phyloP scores from a whole-genome alignment of 352 stramenopile genomes.

The Phytopythium sindhum region DNA sequence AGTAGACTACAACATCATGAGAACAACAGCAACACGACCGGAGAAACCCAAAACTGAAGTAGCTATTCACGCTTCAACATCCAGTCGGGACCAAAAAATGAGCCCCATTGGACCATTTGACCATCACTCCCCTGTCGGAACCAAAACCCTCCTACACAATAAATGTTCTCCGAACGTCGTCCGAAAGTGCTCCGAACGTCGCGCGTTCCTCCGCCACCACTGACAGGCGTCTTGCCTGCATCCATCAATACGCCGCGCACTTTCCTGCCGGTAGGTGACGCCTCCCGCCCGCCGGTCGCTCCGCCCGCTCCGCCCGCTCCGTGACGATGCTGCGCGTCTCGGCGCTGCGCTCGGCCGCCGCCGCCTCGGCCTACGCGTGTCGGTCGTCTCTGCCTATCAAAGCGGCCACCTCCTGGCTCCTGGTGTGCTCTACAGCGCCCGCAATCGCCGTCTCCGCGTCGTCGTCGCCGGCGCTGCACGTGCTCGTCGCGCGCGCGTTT shows the following conservation, averaged over 20 bases:
- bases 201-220: background rate
- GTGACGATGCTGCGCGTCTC: constrained; percentile 1
- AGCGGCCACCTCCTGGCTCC: background rate
- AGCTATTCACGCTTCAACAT: background rate
- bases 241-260: background rate
- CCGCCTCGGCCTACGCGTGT: background rate
- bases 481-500: background rate
- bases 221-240: background rate
- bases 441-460: background rate
- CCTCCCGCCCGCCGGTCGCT: no score
- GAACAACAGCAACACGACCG: background rate
- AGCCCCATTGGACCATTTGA: background rate
- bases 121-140: no score
- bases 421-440: background rate
- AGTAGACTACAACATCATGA: background rate
- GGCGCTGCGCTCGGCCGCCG: constrained; percentile 3
- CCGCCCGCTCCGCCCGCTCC: background rate
- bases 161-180: background rate
- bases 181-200: background rate
- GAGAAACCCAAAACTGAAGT: background rate
- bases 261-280: background rate
- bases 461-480: no score
- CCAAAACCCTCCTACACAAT: background rate
- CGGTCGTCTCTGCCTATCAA: background rate
- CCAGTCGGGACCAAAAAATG: background rate